phyloP scores from a whole-genome alignment of 176 grass and related monocot genomes.

The Zoysia japonica region DNA sequence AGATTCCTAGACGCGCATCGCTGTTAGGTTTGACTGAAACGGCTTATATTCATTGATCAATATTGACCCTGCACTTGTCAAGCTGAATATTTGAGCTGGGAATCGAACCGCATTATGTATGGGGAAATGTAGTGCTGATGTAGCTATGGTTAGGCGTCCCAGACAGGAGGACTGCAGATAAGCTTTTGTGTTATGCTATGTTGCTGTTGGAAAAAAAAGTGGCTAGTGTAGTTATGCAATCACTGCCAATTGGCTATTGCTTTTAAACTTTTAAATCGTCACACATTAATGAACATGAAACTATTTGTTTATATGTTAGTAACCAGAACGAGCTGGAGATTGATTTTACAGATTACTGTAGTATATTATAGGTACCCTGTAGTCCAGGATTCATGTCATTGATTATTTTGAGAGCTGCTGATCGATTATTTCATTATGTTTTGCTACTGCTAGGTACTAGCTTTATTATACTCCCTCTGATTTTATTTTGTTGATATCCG shows the following conservation, averaged over 20 bases:
- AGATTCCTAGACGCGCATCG: not conserved
- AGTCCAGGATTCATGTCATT: not conserved
- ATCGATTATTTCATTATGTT: not conserved
- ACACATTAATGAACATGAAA: not conserved
- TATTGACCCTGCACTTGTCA: not conserved
- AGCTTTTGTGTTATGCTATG: not conserved
- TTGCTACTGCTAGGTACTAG: not conserved
- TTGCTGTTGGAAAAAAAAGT: not conserved
- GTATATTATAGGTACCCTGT: not conserved
- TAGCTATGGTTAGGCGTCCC: not conserved
- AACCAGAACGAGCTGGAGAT: not conserved
- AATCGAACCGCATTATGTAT: not conserved
- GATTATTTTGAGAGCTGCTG: not conserved
- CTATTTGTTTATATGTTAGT: not conserved
- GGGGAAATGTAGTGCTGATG: not conserved
- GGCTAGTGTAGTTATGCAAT: not conserved
- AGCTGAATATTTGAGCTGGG: not conserved
- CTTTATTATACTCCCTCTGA: not conserved
- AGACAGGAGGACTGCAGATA: not conserved
- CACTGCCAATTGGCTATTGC: not conserved
- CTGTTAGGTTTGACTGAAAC: not conserved
- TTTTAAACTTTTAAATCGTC: not conserved
- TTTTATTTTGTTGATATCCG: too few relatives aligned
- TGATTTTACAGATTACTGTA: not conserved
- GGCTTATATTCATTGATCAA: not conserved